These are phyloP conservation scores for Martensiomyces pterosporus DNA, from an alignment of 192 early-diverging fungal species.

Conservation along the genomic window DNA sequence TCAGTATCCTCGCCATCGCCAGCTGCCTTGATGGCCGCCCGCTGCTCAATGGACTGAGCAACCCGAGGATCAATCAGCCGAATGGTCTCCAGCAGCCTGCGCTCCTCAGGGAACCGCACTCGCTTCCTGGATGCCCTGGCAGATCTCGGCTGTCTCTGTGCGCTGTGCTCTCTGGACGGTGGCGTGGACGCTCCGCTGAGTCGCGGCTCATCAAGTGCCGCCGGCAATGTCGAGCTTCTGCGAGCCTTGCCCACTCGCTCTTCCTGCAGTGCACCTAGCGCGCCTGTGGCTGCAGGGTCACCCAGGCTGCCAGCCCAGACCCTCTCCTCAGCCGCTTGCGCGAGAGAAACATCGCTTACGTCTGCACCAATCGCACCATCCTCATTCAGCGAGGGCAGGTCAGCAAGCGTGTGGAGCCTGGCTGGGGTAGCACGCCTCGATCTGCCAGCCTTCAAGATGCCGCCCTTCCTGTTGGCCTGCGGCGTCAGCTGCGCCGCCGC, in stretches of 20 bases:
- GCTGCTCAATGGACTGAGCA: conserved; percentile 25
- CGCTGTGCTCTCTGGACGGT: background rate
- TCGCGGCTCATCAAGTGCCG: background rate
- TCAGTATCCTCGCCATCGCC: no score
- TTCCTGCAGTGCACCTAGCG: no score
- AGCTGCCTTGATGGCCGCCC: no score
- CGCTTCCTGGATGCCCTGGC: conserved; percentile 16
- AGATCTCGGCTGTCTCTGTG: conserved; percentile 4
- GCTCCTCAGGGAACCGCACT: conserved; percentile 43
- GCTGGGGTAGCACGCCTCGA: conserved; percentile 15
- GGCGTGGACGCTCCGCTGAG: background rate
- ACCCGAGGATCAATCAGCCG: conserved; percentile 26
- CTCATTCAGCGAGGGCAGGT: no score
- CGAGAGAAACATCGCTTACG: no score
- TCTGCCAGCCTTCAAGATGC: conserved; percentile 40
- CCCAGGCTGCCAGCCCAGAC: background rate
- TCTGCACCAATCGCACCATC: no score
- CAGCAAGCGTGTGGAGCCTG: conserved; percentile 7
- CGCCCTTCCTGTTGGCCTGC: conserved; percentile 28
- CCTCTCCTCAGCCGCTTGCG: no score
- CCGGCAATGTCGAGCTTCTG: background rate
- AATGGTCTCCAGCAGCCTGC: conserved; percentile 36
- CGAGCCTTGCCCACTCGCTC: background rate
- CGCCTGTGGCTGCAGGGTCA: no score
- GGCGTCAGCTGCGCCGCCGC: conserved; percentile 23